Evolutionary conservation across 2,329 filamentous ascomycete genomes (phyloP), one percentile per base, ranked within the genome.

Genomic region (Calycina herbarum): DNA sequence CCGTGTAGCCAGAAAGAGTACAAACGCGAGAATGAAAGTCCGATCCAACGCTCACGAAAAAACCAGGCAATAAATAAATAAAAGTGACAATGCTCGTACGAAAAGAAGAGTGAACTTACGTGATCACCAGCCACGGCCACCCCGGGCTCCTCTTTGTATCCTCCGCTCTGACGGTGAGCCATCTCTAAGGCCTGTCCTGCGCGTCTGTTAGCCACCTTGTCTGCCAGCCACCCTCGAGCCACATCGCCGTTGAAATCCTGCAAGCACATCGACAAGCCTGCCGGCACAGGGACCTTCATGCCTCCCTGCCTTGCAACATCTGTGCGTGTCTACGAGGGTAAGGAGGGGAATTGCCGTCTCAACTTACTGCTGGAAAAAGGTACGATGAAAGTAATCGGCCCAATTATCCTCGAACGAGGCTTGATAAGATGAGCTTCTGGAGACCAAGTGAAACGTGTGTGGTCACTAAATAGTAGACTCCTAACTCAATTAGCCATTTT

Each of bases 121-220:
- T 80, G 76, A 77, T 82, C 79, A 66, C 78, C 78, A 54, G 71
- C 68, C 38, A 73, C 72, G 29, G 73, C 70, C 59, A 73, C 71
- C 62, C 71, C 72, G 27, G 79, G 76, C 67, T 82, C 80, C 75
- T 82, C 79, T 77, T 82, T 82, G 77, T 82, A 82, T 62, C 68
- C 71, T 64, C 70, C 71, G 59, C 66, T 72, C 64, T 74, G 74
- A 67, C 72, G 74, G 71, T 76, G 74, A 40, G 73, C 68, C 74
- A 75, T 75, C 65, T 72, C 67, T 24, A 42, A 45, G 51, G 51
- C 66, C 69, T 68, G 62, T 68, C 60, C 65, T 66, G 38, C 57
- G 57, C 42, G 64, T 58, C 62, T 54, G 66, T 72, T 68, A 73
- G 73, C 66, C 61, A 66, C 56, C 57, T 40, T 40, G 56, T 64